Evolutionary conservation across 73 alveolate genomes (phyloP), one percentile per base, ranked within the genome.

Genomic region (Halteria grandinella): DNA sequence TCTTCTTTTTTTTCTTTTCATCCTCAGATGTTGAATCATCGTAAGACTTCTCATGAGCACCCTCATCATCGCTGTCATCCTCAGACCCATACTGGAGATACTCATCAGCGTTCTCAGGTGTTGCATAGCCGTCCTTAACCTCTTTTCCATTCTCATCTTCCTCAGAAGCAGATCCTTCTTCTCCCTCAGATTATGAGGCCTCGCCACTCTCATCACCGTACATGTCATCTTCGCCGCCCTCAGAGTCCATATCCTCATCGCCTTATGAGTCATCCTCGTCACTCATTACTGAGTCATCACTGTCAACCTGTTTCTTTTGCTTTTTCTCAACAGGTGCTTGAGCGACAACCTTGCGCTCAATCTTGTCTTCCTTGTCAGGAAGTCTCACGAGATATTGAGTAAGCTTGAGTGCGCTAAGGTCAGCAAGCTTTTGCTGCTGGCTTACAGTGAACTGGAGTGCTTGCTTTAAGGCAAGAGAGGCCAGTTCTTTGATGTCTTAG

Each of bases 381-480:
- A 78, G 40, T 57, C 85, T 79, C 25, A 55, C 58, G 45, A 70
- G 60, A 36, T 63, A 58, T 40, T 63, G 51, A 4, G 79, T 33
- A 5, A 84, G 31, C 54, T 86, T 88, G 51, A 76, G 66, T 28
- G 76, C 69, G 43, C 70, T 62, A 29, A 69, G 83, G 36, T 83
- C 91, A 37, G 95, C 89, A 17, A 74, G 57, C 21, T 83, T 83
- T 45, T 88, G 78, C 55, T 83, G 84, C 24, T 83, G 92, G 7
- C 85, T 92, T 40, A 92, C 90, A 47, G 87, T 91, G 28, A 94
- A 76, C 78, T 90, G 81, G 48, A 88, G 86, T 21, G 99, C 97
- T 48, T 92, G 83, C 49, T 88, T 93, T 40, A 96, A 77, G 0
- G 97, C 97, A 36, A 95, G 81, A 18, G 72, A 79, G 7, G 97